Evolutionary conservation across 2,329 filamentous ascomycete species (phyloP), one percentile per base, ranked within the genome.

Genomic region (Penicillium psychrosexuale): DNA sequence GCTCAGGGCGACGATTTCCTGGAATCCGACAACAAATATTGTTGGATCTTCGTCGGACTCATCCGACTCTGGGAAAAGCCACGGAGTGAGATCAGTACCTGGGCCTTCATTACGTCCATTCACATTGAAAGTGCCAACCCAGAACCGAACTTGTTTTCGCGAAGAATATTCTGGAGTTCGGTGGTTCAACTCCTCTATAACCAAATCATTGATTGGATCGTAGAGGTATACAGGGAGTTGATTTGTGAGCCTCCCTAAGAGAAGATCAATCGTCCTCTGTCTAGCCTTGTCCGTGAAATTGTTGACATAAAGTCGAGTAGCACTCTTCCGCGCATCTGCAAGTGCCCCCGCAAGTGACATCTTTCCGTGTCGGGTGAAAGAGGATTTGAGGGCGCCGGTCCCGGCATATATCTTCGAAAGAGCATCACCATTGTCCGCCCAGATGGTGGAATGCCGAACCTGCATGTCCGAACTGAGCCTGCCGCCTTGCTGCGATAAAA

Each of bases 1-100:
- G 65, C 91, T 97, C 44, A 99, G 78, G 68, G 96, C 90, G n/a
- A 99, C 94, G 59, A 99, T 97, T 73, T 99, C 94, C 69, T 99
- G 94, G 66, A 99, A 97, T 0, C 91, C 94, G 15, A 97, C 87
- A 8, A 89, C 91, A 48, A 96, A 86, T 36, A 99, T 89, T 55
- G 93, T 89, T 6, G 94, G 92, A 57, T 89, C 85, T 44, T 82
- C 76, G 42, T 80, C 74, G n/a, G 79, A 76, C 17, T 72, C 64
- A 46, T 83, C 79, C 3, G 84, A 72, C 5, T 84, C 81, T 4
- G 81, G 75, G 67, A 89, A 91, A 4, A 99, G 78, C 94, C 94
- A 99, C 2, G 87, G 80, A 0, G 89, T 88, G 12, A 99, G 78
- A 68, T 97, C 92, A 59, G 90, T 82, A 19, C 86, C 82, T 24